Conservation (phyloP, 2,329 filamentous ascomycete genomes). For the Achaetomium macrosporum region DNA sequence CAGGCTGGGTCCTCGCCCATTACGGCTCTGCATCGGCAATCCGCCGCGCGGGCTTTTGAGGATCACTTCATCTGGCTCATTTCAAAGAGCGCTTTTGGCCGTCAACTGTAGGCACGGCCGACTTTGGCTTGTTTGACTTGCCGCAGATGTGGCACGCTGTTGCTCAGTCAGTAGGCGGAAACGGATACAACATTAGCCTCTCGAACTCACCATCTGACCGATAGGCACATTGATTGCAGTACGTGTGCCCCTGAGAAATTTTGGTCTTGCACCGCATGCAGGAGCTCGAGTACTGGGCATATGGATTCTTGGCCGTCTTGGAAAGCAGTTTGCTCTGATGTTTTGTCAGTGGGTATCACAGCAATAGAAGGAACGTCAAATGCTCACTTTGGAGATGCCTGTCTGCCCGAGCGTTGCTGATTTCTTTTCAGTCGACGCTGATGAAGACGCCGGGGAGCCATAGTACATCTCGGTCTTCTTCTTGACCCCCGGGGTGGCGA, state of each 20-base stretch:
- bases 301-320: conserved; percentile 60
- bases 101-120: conserved; percentile 47
- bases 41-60: neutral
- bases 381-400: conserved; percentile 52
- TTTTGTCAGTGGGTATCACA: neutral
- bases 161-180: conserved; percentile 10
- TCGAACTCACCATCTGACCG: conserved; percentile 49
- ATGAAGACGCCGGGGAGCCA: conserved; percentile 47
- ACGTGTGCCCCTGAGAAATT: conserved; percentile 54
- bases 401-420: conserved; percentile 52
- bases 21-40: neutral
- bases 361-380: neutral
- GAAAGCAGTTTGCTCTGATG: conserved; percentile 57
- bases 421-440: conserved; percentile 36
- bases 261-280: conserved; percentile 59
- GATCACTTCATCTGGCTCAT: conserved; percentile 28
- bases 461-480: conserved; percentile 63
- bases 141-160: conserved; percentile 59
- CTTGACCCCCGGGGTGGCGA: conserved; percentile 60
- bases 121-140: conserved; percentile 49
- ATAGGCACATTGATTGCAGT: conserved; percentile 59
- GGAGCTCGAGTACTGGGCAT: conserved; percentile 54
- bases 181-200: neutral
- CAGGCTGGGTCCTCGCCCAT: neutral
- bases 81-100: conserved; percentile 60